These are phyloP conservation scores for Crucihimalaya himalaica DNA, from an alignment of 345 rosid species.

Conservation along the genomic window DNA sequence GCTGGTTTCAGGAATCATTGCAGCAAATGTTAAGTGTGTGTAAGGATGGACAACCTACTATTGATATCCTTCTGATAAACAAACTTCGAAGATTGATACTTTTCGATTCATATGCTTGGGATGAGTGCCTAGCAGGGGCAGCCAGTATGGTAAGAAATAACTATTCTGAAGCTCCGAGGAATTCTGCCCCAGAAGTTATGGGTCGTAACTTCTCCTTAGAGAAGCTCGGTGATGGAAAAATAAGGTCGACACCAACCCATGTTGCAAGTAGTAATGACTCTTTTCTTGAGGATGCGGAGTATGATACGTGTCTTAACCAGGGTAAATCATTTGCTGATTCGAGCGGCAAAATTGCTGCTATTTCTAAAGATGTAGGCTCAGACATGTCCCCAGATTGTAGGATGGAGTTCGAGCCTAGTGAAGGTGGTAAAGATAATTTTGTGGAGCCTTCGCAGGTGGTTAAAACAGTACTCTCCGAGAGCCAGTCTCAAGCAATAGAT, in stretches of 20 bases:
- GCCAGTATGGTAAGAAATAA: constrained; percentile 51
- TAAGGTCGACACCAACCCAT: constrained; percentile 43
- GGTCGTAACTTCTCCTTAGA: constrained; percentile 51
- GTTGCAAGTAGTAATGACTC: constrained; percentile 49
- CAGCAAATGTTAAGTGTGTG: constrained; percentile 47
- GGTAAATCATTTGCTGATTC: constrained; percentile 33
- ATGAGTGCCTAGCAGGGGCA: constrained; percentile 67
- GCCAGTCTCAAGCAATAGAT: constrained; percentile 49
- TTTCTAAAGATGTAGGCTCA: constrained; percentile 39
- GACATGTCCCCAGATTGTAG: constrained; percentile 40
- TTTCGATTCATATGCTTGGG: constrained; percentile 81
- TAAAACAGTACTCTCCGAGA: constrained; percentile 51
- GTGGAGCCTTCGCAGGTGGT: constrained; percentile 51
- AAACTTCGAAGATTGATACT: constrained; percentile 74
- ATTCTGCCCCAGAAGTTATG: constrained; percentile 41
- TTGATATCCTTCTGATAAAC: constrained; percentile 86
- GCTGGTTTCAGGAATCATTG: constrained; percentile 55
- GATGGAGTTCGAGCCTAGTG: constrained; percentile 44
- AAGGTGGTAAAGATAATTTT: constrained; percentile 40
- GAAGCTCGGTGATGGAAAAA: constrained; percentile 51
- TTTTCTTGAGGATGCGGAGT: constrained; percentile 36
- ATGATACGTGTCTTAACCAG: constrained; percentile 26
- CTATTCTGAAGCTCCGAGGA: constrained; percentile 44
- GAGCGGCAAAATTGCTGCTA: constrained; percentile 30
- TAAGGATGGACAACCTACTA: constrained; percentile 56